phyloP scores from a whole-genome alignment of 2,329 filamentous ascomycete genomes.

The Alternaria arbusti region DNA sequence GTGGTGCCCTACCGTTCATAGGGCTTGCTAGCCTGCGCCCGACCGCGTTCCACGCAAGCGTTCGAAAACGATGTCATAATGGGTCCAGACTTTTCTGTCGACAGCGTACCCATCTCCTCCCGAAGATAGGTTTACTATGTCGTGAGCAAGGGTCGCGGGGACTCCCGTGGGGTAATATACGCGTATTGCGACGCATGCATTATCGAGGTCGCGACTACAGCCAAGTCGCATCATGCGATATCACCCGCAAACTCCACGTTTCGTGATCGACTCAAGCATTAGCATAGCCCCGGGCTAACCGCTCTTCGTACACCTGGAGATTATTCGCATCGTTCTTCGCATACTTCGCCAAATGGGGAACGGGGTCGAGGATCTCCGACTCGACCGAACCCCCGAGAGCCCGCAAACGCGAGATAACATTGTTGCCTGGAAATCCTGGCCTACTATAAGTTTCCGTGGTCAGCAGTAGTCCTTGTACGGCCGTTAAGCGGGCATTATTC shows the following conservation, averaged over 20 bases:
- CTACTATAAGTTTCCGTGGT: slow-evolving; percentile 17
- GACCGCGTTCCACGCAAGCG: slow-evolving; percentile 15
- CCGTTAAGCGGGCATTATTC: slow-evolving; percentile 13
- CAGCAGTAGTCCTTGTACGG: slow-evolving; percentile 12
- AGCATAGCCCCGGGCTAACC: not conserved
- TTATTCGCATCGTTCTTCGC: slow-evolving; percentile 5
- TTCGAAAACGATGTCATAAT: not conserved
- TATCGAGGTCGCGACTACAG: not conserved
- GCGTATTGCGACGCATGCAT: not conserved
- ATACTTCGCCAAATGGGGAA: slow-evolving; percentile 8
- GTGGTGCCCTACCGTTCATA: slow-evolving; percentile 9
- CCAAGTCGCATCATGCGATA: not conserved
- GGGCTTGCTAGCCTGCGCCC: slow-evolving; percentile 11
- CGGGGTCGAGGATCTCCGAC: slow-evolving; percentile 2
- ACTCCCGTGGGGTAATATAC: not conserved
- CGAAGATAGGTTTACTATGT: not conserved
- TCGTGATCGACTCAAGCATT: not conserved
- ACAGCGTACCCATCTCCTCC: not conserved
- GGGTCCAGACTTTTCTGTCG: not conserved
- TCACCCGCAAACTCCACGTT: slow-evolving; percentile 3
- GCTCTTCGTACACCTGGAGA: not conserved
- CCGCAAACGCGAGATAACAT: not conserved
- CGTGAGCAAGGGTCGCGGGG: not conserved
- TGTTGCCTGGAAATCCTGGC: slow-evolving; percentile 19
- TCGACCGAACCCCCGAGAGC: not conserved